Evolutionary conservation across 78 protist genomes (phyloP), one percentile per base, ranked within the genome.

Genomic region (Dictyostelium intermedium): DNA sequence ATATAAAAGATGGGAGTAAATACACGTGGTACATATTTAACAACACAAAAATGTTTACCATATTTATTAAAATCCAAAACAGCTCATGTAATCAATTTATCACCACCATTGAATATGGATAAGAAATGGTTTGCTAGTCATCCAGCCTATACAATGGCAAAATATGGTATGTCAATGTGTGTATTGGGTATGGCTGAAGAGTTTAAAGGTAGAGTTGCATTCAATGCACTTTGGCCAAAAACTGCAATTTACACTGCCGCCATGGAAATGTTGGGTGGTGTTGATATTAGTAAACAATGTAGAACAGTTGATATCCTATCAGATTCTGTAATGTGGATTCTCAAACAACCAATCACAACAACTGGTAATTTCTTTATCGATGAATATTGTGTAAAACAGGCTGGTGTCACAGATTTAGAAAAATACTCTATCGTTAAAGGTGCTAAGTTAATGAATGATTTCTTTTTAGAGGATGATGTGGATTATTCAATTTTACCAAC

Each of bases 91-190:
- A 60, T 97, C 32, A 95, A 84, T 78, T 83, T 97, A 11, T 94
- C 97, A 37, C 98, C 98, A 53, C 98, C 98, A 47, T 86, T 97
- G n/a, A 84, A 94, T 87, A 89, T 97, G 96, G 23, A 91, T n/a
- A 86, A 76, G 50, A 47, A 84, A 50, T 97, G 98, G 98, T 97
- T 97, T 93, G 69, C 83, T 16, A 34, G 45, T 76, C 98, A 97
- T 84, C 60, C 72, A 20, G 98, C 98, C 14, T 97, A 97, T 66
- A 96, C 98, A 18, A 96, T 97, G 93, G 98, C 97, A 11, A 97
- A 97, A 82, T 97, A 97, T 73, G 97, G 97, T 47, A 97, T 97
- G 98, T 89, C 97, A 37, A 83, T 97, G 96, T 97, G 97, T 72
- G 96, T 84, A 0, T 85, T 96, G 70, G 98, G 97, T 63, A 95